Conservation (phyloP, 2,329 filamentous ascomycete genomes). For the Trichocomaceae sp. region DNA sequence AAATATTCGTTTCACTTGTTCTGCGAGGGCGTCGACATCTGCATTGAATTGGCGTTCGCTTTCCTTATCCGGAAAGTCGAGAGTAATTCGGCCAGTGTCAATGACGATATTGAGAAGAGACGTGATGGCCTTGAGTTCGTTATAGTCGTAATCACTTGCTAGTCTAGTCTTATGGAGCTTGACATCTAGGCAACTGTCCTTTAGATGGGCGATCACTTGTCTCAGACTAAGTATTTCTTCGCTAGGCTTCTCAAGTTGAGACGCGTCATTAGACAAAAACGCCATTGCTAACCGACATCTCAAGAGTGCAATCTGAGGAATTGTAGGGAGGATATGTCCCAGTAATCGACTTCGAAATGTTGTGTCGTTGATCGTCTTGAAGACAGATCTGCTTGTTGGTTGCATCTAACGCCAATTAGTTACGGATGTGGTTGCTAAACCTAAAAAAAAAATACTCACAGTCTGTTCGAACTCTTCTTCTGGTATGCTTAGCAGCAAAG, state of each 20-base stretch:
- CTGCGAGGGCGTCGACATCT: slow-evolving; percentile 61
- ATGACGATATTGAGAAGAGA: slow-evolving; percentile 68
- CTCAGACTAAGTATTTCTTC: slow-evolving; percentile 26
- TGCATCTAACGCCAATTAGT: slow-evolving; percentile 20
- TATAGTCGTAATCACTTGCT: slow-evolving; percentile 50
- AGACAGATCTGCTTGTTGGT: slow-evolving; percentile 22
- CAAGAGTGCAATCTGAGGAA: slow-evolving; percentile 31
- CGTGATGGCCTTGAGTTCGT: slow-evolving; percentile 58
- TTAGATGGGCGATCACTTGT: slow-evolving; percentile 24
- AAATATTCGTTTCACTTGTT: slow-evolving; percentile 51
- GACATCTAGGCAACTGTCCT: slow-evolving; percentile 28
- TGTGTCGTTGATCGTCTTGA: slow-evolving; percentile 32
- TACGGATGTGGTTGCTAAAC: neutral
- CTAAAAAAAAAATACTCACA: slow-evolving; percentile 14
- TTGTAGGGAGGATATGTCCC: slow-evolving; percentile 34
- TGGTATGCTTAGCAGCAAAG: slow-evolving; percentile 24
- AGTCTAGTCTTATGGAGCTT: slow-evolving; percentile 22
- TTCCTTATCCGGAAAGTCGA: slow-evolving; percentile 25
- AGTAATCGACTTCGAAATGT: slow-evolving; percentile 36
- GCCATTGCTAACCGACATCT: slow-evolving; percentile 35
- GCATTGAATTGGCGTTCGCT: slow-evolving; percentile 57
- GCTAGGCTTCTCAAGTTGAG: slow-evolving; percentile 22
- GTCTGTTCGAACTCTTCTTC: slow-evolving; percentile 17
- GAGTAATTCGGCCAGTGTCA: slow-evolving; percentile 51
- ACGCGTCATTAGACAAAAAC: slow-evolving; percentile 27